Percentiles rank a stretch among this genome's conserved stretches.
phyloP scores from a whole-genome alignment of 208 protist species.

The Porcisia hertigi region DNA sequence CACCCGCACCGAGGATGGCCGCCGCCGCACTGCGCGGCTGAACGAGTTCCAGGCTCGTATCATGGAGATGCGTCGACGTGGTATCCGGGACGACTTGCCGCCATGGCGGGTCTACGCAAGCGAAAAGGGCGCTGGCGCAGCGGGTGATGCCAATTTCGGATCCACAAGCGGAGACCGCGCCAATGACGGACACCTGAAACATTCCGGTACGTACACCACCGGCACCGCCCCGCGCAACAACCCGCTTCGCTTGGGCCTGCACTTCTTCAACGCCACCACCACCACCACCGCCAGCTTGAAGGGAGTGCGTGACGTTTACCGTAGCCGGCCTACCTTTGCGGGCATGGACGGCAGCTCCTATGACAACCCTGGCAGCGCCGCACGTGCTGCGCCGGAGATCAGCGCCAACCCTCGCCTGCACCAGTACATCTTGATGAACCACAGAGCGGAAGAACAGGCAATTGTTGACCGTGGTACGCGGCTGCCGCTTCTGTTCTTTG shows the following conservation, averaged over 20 bases:
- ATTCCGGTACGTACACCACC: background rate
- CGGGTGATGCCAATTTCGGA: background rate
- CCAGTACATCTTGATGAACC: conserved; percentile 47
- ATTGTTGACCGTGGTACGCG: conserved; percentile 41
- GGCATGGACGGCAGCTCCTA: conserved; percentile 53
- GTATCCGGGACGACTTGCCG: conserved; percentile 24
- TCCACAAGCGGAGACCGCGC: background rate
- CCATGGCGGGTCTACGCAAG: conserved; percentile 21
- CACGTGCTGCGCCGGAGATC: conserved; percentile 30
- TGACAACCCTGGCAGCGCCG: conserved; percentile 32
- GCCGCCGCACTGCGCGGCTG: conserved; percentile 12
- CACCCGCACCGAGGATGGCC: conserved; percentile 25
- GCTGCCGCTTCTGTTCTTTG: conserved; percentile 21
- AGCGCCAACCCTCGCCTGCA: conserved; percentile 26
- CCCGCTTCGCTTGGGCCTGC: conserved; percentile 1
- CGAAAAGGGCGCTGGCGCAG: background rate
- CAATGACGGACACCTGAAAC: background rate
- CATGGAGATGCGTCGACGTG: conserved; percentile 17
- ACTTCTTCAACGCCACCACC: conserved; percentile 19
- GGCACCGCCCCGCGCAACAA: conserved; percentile 10
- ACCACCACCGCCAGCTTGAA: conserved; percentile 6
- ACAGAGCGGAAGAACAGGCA: conserved; percentile 41
- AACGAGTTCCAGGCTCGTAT: conserved; percentile 16
- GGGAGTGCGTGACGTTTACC: conserved; percentile 28
- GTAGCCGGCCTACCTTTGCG: conserved; percentile 33